phyloP scores from a whole-genome alignment of 495 filamentous ascomycete species.

The Melanomma pulvis-pyrius region DNA sequence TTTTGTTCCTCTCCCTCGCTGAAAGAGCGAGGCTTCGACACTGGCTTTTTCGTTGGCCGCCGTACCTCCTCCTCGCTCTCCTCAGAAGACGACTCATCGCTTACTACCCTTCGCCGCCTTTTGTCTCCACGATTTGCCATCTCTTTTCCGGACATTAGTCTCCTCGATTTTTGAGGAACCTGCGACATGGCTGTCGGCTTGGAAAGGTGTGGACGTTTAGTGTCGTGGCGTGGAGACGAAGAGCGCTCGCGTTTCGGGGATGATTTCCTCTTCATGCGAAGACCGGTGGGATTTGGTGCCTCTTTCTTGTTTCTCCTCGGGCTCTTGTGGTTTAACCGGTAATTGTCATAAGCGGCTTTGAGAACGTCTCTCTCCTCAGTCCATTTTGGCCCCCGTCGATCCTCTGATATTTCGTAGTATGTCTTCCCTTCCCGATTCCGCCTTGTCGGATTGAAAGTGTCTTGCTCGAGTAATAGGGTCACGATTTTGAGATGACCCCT shows the following conservation, averaged over 20 bases:
- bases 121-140: conserved; percentile 34
- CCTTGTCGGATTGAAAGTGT: conserved; percentile 75
- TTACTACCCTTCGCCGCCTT: conserved; percentile 22
- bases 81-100: conserved; percentile 24
- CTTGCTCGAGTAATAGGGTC: conserved; percentile 74
- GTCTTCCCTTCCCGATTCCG: conserved; percentile 64
- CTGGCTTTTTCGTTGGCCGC: conserved; percentile 21
- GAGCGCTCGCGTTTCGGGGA: conserved; percentile 32
- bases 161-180: conserved; percentile 29
- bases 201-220: conserved; percentile 19
- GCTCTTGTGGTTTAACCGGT: conserved; percentile 48
- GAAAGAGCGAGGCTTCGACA: conserved; percentile 27
- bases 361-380: conserved; percentile 83
- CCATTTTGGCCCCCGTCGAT: conserved; percentile 83
- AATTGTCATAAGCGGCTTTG: conserved; percentile 75
- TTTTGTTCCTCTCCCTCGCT: conserved; percentile 35
- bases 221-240: conserved; percentile 28
- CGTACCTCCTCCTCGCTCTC: conserved; percentile 33
- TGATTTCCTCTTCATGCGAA: conserved; percentile 33
- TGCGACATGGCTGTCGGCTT: conserved; percentile 12
- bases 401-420: conserved; percentile 82
- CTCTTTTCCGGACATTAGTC: conserved; percentile 35
- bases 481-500: conserved; percentile 84
- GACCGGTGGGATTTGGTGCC: conserved; percentile 4
- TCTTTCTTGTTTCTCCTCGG: conserved; percentile 42